A percentile compares a stretch with the other conserved stretches of the same genome.
Conservation (phyloP, 768 basidiomycete species). For the Obba rivulosa region DNA sequence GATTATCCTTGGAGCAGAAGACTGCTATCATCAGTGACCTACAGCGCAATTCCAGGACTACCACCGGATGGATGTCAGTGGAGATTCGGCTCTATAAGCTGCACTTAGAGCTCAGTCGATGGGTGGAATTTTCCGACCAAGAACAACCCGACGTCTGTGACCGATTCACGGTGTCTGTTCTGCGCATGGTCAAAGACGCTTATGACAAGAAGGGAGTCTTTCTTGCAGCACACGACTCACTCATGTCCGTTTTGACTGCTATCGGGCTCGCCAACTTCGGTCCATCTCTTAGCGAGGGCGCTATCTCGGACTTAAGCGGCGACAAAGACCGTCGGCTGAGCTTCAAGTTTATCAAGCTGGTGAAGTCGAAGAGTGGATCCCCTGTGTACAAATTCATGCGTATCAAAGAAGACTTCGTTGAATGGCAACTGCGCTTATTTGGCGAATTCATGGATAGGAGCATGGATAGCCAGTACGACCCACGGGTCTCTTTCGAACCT, state of each 20-base stretch:
- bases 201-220: constrained; percentile 33
- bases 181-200: constrained; percentile 45
- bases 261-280: constrained; percentile 51
- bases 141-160: constrained; percentile 38
- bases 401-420: constrained; percentile 49
- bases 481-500: constrained; percentile 56
- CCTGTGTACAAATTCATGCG: constrained; percentile 46
- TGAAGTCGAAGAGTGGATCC: constrained; percentile 37
- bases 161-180: constrained; percentile 37
- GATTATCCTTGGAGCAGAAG: constrained; percentile 29
- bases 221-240: constrained; percentile 26
- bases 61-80: constrained; percentile 37
- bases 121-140: constrained; percentile 43
- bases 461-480: constrained; percentile 57
- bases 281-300: too few species aligned
- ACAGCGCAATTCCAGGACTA: constrained; percentile 39
- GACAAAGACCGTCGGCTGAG: constrained; percentile 24
- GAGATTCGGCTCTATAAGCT: constrained; percentile 51
- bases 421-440: constrained; percentile 66
- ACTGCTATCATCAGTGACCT: constrained; percentile 31
- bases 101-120: constrained; percentile 44
- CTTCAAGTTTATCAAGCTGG: constrained; percentile 55
- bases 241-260: constrained; percentile 35
- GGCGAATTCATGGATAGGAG: constrained; percentile 70
- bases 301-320: constrained; percentile 17